These are phyloP conservation scores for Oenanthe sinensis DNA, from an alignment of 129 eudicot species.

Conservation along the genomic window DNA sequence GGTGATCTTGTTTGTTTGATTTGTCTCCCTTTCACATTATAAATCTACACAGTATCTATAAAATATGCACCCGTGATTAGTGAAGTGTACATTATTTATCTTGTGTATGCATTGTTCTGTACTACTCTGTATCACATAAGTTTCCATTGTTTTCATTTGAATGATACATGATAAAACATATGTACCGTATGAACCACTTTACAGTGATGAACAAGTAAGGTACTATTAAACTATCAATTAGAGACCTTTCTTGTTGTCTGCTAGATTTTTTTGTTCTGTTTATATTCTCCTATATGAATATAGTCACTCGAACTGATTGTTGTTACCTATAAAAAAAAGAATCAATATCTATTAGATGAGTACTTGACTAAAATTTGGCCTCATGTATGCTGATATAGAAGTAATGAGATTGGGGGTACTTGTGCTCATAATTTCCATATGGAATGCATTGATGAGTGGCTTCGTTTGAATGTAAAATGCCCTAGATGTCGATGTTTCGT, in stretches of 20 bases:
- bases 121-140: slow-evolving; percentile 3
- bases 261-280: neutral
- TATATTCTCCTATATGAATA: neutral
- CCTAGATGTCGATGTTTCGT: slow-evolving; percentile 89
- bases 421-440: no score
- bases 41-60: neutral
- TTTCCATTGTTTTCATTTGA: neutral
- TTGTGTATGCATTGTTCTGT: neutral
- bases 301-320: neutral
- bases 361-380: neutral
- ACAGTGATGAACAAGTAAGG: slow-evolving; percentile 92
- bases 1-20: neutral
- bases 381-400: neutral
- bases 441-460: slow-evolving; percentile 94
- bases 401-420: neutral
- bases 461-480: slow-evolving; percentile 67
- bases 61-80: neutral
- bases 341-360: neutral
- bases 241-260: neutral
- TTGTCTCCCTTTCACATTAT: neutral
- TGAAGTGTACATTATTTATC: neutral
- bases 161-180: slow-evolving; percentile 64
- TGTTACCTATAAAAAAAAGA: neutral
- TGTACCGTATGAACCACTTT: slow-evolving; percentile 78
- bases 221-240: slow-evolving; percentile 14